Percentiles rank a stretch among this genome's conserved stretches.
Conservation (phyloP, 768 basidiomycete species). For the Russula brevipes region DNA sequence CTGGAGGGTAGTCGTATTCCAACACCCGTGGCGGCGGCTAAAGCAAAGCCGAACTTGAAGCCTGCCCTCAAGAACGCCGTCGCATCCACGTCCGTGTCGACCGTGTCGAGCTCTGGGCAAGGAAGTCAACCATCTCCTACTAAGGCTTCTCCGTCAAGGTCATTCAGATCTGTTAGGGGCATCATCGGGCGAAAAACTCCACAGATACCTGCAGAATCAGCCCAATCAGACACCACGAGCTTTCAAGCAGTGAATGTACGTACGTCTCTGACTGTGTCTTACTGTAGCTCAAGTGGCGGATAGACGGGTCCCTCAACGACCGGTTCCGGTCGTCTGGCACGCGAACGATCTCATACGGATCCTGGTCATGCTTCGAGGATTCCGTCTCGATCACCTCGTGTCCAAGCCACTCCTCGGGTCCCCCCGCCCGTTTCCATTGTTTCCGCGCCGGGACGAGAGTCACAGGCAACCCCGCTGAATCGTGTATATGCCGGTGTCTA, state of each 20-base stretch:
- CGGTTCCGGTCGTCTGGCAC: not conserved
- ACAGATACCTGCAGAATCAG: slow-evolving; percentile 7
- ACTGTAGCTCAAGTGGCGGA: not conserved
- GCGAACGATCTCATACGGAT: slow-evolving; percentile 25
- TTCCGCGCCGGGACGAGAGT: slow-evolving; percentile 5
- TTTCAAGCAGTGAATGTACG: slow-evolving; percentile 6
- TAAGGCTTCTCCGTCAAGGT: slow-evolving; percentile 23
- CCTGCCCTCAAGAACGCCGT: slow-evolving; percentile 21
- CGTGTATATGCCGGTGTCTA: slow-evolving; percentile 6
- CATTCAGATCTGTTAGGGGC: slow-evolving; percentile 18
- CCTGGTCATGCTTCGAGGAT: slow-evolving; percentile 23
- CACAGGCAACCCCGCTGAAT: not conserved
- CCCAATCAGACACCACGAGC: not conserved
- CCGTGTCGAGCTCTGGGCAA: not conserved
- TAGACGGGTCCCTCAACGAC: slow-evolving; percentile 2
- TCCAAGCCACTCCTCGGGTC: slow-evolving; percentile 14
- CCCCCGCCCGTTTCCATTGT: slow-evolving; percentile 11
- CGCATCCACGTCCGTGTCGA: not conserved
- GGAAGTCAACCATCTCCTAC: slow-evolving; percentile 13
- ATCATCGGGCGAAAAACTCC: slow-evolving; percentile 23
- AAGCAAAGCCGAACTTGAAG: slow-evolving; percentile 19
- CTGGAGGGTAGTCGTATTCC: slow-evolving; percentile 21
- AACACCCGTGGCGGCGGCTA: slow-evolving; percentile 6
- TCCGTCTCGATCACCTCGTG: slow-evolving; percentile 15
- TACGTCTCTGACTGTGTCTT: not conserved